Evolutionary conservation across 2,329 filamentous ascomycete species (phyloP).

Genomic region (Colletotrichum musicola): DNA sequence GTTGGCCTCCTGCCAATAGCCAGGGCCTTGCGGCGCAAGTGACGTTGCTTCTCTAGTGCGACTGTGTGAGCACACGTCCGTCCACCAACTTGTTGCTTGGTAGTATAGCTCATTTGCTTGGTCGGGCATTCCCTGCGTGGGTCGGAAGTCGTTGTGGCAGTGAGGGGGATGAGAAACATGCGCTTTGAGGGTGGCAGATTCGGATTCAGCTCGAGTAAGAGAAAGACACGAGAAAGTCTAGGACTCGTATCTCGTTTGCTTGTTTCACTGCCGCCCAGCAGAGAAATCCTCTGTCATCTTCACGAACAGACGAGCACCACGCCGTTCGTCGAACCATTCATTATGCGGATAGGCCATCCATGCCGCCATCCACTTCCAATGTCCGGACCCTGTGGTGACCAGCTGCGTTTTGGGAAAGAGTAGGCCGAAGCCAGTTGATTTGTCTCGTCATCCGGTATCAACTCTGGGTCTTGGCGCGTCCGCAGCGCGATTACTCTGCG

Average conservation of each 20-base stretch:
- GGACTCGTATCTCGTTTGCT: slow-evolving; percentile 19
- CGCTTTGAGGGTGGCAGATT: slow-evolving; percentile 16
- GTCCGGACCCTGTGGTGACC: slow-evolving; percentile 26
- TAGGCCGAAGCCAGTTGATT: slow-evolving; percentile 20
- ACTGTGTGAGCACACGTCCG: too few relatives aligned
- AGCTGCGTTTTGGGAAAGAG: slow-evolving; percentile 17
- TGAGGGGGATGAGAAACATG: slow-evolving; percentile 16
- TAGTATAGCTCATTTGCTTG: background rate
- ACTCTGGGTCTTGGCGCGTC: slow-evolving; percentile 15
- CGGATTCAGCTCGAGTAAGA: slow-evolving; percentile 36
- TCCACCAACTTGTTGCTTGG: too few relatives aligned
- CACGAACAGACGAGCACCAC: background rate
- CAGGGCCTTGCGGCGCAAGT: background rate
- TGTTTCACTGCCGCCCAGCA: slow-evolving; percentile 25
- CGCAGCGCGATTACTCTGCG: background rate
- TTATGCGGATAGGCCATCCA: slow-evolving; percentile 25
- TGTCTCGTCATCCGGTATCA: slow-evolving; percentile 20
- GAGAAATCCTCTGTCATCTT: slow-evolving; percentile 2
- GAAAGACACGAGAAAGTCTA: slow-evolving; percentile 22
- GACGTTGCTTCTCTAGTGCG: background rate
- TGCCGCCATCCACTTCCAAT: slow-evolving; percentile 30
- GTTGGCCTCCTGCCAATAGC: slow-evolving; percentile 5
- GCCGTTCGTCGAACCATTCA: slow-evolving; percentile 8
- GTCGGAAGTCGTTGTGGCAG: slow-evolving; percentile 17
- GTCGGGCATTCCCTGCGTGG: slow-evolving; percentile 18